Evolutionary conservation across 768 basidiomycete species (phyloP).

Genomic region (Xerocomus brunneocitrinus): DNA sequence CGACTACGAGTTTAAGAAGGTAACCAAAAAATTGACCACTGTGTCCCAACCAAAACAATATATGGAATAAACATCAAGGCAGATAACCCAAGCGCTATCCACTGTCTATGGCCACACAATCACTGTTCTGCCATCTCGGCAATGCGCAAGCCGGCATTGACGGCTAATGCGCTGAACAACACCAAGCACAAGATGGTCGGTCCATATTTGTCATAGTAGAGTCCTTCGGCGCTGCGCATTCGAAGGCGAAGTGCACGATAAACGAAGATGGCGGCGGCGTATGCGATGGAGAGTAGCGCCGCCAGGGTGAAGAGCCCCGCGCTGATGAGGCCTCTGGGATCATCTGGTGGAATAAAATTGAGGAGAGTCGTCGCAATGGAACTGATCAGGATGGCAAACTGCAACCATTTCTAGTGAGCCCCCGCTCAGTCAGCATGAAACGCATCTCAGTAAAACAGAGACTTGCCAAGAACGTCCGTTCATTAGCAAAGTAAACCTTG

Average conservation of each 20-base stretch:
- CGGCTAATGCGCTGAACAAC: slow-evolving; percentile 62
- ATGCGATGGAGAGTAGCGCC: slow-evolving; percentile 85
- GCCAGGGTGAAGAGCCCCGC: slow-evolving; percentile 85
- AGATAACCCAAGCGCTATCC: neutral
- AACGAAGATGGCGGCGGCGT: slow-evolving; percentile 77
- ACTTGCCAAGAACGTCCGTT: slow-evolving; percentile 89
- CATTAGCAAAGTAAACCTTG: slow-evolving; percentile 95
- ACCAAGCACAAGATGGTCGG: slow-evolving; percentile 71
- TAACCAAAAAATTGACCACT: neutral
- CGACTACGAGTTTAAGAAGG: neutral
- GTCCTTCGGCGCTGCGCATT: slow-evolving; percentile 64
- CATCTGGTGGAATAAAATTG: slow-evolving; percentile 74
- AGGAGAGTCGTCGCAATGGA: slow-evolving; percentile 86
- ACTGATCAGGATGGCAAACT: slow-evolving; percentile 82
- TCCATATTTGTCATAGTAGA: slow-evolving; percentile 89
- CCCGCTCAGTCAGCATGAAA: slow-evolving; percentile 1
- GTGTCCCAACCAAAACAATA: neutral
- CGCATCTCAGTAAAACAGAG: neutral
- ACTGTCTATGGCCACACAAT: neutral
- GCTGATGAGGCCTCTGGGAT: slow-evolving; percentile 76
- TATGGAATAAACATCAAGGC: neutral
- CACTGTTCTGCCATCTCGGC: slow-evolving; percentile 42
- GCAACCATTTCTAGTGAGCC: slow-evolving; percentile 75
- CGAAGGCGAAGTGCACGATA: slow-evolving; percentile 69
- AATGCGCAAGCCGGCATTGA: slow-evolving; percentile 70